Evolutionary conservation across 2,329 filamentous ascomycete genomes (phyloP).

Genomic region (Xylariomycetidae sp.): DNA sequence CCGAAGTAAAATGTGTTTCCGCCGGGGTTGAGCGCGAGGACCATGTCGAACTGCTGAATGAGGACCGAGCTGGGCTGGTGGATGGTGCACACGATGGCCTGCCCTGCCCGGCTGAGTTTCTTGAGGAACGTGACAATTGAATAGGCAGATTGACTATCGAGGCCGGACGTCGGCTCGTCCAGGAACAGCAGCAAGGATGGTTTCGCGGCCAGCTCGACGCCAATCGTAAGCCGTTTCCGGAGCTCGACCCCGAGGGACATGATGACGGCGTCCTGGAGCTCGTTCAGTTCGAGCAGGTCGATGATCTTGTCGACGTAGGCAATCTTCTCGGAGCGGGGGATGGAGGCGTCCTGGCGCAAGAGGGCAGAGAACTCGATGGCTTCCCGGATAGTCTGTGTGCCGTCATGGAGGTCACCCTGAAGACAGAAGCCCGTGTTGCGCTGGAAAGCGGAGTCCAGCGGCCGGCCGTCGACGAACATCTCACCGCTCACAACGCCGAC

Average conservation of each 20-base stretch:
- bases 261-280: constrained; percentile 64
- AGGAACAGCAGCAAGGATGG: constrained; percentile 64
- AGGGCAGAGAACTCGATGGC: constrained; percentile 76
- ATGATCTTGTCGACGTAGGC: constrained; percentile 92
- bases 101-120: constrained; percentile 61
- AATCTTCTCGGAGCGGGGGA: constrained; percentile 72
- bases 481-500: constrained; percentile 61
- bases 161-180: constrained; percentile 67
- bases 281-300: constrained; percentile 70
- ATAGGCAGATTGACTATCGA: constrained; percentile 66
- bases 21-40: constrained; percentile 63
- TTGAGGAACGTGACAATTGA: constrained; percentile 65
- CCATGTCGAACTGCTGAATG: constrained; percentile 70
- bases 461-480: constrained; percentile 66
- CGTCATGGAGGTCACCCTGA: constrained; percentile 68
- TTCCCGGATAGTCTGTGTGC: constrained; percentile 76
- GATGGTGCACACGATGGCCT: constrained; percentile 71
- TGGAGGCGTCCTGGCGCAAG: constrained; percentile 72
- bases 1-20: constrained; percentile 73
- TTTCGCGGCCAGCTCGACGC: constrained; percentile 67
- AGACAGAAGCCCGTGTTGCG: constrained; percentile 67
- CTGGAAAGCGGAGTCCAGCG: constrained; percentile 60
- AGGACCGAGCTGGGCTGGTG: constrained; percentile 67
- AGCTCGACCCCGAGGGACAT: constrained; percentile 63
- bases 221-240: constrained; percentile 68